A percentile compares a stretch with the other conserved stretches of the same genome.
phyloP scores from a whole-genome alignment of 2,329 filamentous ascomycete genomes.

The Amesomyces nigricolor region DNA sequence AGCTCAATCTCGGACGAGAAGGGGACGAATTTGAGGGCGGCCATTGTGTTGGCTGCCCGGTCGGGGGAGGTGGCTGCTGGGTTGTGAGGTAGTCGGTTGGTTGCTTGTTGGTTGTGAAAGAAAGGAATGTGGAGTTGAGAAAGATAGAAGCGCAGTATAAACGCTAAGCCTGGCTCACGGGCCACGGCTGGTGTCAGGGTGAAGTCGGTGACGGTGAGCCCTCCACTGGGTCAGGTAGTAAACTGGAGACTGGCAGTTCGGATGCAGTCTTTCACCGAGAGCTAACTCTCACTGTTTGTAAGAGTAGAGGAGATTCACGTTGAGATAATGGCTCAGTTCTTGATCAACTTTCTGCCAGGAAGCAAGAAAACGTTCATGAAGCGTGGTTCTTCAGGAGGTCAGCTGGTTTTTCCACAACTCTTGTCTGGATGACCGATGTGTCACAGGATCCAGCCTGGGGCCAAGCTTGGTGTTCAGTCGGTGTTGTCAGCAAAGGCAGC shows the following conservation, averaged over 20 bases:
- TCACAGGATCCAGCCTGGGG: constrained; percentile 15
- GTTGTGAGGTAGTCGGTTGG: neutral
- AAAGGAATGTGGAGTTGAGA: neutral
- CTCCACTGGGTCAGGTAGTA: too few species aligned
- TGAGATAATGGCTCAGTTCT: too few species aligned
- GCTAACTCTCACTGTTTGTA: neutral
- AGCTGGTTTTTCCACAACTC: constrained; percentile 18
- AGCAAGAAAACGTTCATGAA: neutral
- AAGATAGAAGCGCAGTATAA: neutral
- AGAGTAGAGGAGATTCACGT: neutral
- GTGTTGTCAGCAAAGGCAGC: constrained; percentile 13
- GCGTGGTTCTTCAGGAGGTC: constrained; percentile 9
- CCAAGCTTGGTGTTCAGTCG: neutral
- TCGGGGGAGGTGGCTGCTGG: neutral
- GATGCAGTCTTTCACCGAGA: neutral
- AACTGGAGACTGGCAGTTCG: too few species aligned
- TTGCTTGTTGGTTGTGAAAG: neutral
- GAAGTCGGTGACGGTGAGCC: too few species aligned
- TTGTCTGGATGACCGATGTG: constrained; percentile 14
- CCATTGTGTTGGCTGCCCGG: constrained; percentile 35
- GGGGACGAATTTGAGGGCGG: constrained; percentile 65
- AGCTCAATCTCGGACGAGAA: constrained; percentile 94
- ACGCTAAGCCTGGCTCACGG: too few species aligned
- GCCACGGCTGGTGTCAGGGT: too few species aligned
- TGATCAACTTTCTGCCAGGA: too few species aligned